Evolutionary conservation across 225 moss, liverwort and hornwort genomes (phyloP), one percentile per base, ranked within the genome.

Genomic region (Anthoceros angustus): DNA sequence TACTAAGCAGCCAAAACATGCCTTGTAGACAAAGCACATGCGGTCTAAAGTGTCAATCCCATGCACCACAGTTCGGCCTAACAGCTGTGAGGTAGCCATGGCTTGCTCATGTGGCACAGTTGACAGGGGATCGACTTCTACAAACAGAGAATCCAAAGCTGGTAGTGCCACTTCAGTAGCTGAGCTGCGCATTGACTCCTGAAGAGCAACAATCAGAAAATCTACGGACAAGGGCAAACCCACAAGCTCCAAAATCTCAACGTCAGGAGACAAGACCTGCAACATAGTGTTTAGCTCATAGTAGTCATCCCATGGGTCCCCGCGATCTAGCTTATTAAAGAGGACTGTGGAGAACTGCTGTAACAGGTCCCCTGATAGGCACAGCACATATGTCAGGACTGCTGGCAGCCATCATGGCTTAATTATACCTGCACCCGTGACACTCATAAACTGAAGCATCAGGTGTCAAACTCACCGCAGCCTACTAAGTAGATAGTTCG

Each of bases 211-310:
- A 65, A 18, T 42, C 39, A 55, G 48, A 49, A 26, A 11, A 25
- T 25, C 12, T 66, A n/a, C 15, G 39, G 42, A 21, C 50, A 50
- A 55, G 7, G 41, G 21, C 14, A 16, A 61, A 39, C 7, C 62
- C 18, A 66, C 38, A 69, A 5, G 40, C 32, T 32, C 32, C 32
- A 32, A 32, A 18, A 25, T 15, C 12, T 12, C 41, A 70, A 32
- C 32, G 32, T 32, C 32, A n/a, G 43, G 60, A 46, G 23, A 25
- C 16, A n/a, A 64, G 64, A 93, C 93, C 87, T 94, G 94, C 25
- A 98, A 85, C 95, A 98, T 98, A 65, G 95, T 88, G 67, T 98
- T 98, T 5, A 98, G 86, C 73, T 98, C 89, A 64, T 98, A 91
- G 72, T 87, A 98, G 74, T 95, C 95, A 79, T 98, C 98, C 98